Conservation (phyloP, 352 stramenopile genomes). For the Globisporangium polare region DNA sequence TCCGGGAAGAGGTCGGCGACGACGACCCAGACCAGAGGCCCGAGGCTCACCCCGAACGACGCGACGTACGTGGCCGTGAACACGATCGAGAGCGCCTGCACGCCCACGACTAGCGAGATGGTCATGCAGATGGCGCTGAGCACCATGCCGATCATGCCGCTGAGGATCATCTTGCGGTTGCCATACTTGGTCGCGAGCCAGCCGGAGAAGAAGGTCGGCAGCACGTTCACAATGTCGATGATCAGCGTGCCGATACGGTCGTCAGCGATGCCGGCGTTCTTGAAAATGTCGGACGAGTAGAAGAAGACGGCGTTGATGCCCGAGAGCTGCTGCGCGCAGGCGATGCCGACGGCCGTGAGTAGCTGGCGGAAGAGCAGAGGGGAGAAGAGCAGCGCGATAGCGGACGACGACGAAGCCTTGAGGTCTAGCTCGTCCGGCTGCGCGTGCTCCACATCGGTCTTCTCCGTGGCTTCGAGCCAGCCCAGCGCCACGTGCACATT, state of each 20-base stretch:
- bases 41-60: conserved; percentile 60
- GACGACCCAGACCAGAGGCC: conserved; percentile 61
- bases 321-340: conserved; percentile 36
- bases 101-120: conserved; percentile 26
- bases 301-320: conserved; percentile 58
- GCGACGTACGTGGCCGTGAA: conserved; percentile 61
- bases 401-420: not conserved
- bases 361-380: conserved; percentile 36
- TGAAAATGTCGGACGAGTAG: conserved; percentile 47
- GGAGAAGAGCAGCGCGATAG: conserved; percentile 28
- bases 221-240: conserved; percentile 40
- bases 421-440: conserved; percentile 13
- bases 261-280: conserved; percentile 30
- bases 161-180: conserved; percentile 51
- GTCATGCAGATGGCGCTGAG: conserved; percentile 49
- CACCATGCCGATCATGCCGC: conserved; percentile 36
- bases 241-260: conserved; percentile 38
- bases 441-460: conserved; percentile 19
- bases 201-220: conserved; percentile 29
- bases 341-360: conserved; percentile 27
- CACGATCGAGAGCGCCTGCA: conserved; percentile 34
- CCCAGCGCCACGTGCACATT: conserved; percentile 25
- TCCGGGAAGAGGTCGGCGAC: conserved; percentile 56
- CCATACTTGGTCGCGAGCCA: conserved; percentile 39
- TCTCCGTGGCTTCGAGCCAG: conserved; percentile 24